These are phyloP conservation scores for Trichocladium uniseriatum DNA, from an alignment of 495 filamentous ascomycete species.

Conservation along the genomic window DNA sequence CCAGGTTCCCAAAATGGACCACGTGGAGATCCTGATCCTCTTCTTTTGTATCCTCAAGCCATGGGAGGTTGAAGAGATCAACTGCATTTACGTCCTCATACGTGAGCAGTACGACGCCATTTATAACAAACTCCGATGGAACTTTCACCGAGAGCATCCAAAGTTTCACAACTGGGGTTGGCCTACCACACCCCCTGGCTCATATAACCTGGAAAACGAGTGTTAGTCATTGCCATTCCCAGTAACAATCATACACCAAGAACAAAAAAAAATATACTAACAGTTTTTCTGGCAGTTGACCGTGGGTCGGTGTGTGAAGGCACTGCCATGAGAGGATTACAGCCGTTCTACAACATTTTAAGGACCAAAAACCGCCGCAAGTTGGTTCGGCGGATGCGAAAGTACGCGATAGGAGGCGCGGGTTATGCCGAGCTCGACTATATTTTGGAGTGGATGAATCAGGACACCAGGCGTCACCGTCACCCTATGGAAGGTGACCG, in stretches of 20 bases:
- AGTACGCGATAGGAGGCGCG: neutral
- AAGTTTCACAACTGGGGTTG: slow-evolving; percentile 2
- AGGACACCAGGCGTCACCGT: neutral
- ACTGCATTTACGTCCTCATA: neutral
- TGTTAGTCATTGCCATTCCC: too few species aligned
- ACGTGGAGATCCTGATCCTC: neutral
- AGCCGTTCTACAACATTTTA: slow-evolving; percentile 6
- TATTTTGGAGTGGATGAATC: slow-evolving; percentile 1
- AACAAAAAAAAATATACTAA: too few species aligned
- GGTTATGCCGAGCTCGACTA: too few species aligned
- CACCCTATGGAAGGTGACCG: slow-evolving; percentile 1
- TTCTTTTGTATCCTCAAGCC: slow-evolving; percentile 6
- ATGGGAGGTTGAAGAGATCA: slow-evolving; percentile 13
- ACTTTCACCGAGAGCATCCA: neutral
- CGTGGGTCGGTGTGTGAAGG: neutral
- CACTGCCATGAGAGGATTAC: slow-evolving; percentile 1
- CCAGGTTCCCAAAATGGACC: too few species aligned
- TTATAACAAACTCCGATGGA: neutral
- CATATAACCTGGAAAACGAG: too few species aligned
- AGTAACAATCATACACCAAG: too few species aligned
- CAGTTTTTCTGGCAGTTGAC: too few species aligned
- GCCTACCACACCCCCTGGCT: too few species aligned
- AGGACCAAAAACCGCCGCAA: slow-evolving; percentile 1
- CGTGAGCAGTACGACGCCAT: neutral
- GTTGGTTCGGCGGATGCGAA: slow-evolving; percentile 3